Percentiles rank a stretch among this genome's conserved stretches.
These are phyloP conservation scores for Aspergillus clavatus DNA, from an alignment of 2,329 filamentous ascomycete genomes.

Conservation along the genomic window DNA sequence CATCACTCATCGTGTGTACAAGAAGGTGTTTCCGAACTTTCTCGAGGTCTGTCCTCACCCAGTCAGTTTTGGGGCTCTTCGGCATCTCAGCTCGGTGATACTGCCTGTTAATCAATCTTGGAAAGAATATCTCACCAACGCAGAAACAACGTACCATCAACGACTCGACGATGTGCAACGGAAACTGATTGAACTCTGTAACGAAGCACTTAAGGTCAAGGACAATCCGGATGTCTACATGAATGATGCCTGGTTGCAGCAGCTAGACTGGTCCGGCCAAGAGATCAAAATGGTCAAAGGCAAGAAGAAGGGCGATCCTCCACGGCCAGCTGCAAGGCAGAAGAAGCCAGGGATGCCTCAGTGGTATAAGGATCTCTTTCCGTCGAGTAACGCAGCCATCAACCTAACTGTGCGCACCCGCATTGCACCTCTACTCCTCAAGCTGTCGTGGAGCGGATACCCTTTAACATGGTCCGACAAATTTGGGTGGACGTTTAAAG, in stretches of 20 bases:
- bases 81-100: constrained; percentile 90
- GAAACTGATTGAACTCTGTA: constrained; percentile 66
- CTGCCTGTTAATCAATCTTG: constrained; percentile 84
- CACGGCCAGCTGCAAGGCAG: constrained; percentile 71
- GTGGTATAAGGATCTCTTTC: constrained; percentile 92
- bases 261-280: constrained; percentile 94
- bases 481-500: constrained; percentile 87
- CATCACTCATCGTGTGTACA: constrained; percentile 90
- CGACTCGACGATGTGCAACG: constrained; percentile 73
- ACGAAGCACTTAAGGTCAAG: constrained; percentile 73
- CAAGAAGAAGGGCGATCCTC: constrained; percentile 78
- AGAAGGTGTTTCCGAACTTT: constrained; percentile 87
- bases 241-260: constrained; percentile 83
- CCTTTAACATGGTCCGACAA: constrained; percentile 91
- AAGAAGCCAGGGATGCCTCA: constrained; percentile 92
- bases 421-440: constrained; percentile 77
- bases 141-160: constrained; percentile 76
- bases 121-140: constrained; percentile 76
- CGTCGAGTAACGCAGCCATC: constrained; percentile 61
- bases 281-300: constrained; percentile 87
- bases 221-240: constrained; percentile 63
- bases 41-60: constrained; percentile 88
- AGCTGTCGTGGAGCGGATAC: constrained; percentile 80
- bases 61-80: constrained; percentile 89
- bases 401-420: constrained; percentile 79